Base-by-base conservation (phyloP, 495 filamentous ascomycete genomes). In the Xylaria venustula region DNA sequence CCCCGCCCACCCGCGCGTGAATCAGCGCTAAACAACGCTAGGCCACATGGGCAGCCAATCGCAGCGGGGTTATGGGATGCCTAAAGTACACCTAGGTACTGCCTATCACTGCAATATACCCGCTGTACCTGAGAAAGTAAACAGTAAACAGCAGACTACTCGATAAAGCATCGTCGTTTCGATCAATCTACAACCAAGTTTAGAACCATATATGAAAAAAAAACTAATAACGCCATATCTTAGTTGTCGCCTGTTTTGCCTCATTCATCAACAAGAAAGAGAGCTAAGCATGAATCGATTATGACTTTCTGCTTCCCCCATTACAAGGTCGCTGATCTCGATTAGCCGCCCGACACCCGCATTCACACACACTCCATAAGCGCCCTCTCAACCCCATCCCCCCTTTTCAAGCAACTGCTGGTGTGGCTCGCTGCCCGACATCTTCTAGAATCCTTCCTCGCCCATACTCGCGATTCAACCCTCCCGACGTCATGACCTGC, bases 281-380 rank as follows among this genome's bases (percentile, higher is more conserved):
- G n/a, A n/a, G n/a, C n/a, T n/a, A n/a, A n/a, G n/a, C 37, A 40
- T 9, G 37, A 40, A 40, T 22, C 20, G n/a, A 45, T 17, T 17
- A 20, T 22, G 5, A 45, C 42, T 45, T 17, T 3, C 7, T 40
- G 6, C 15, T 22, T 55, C 17, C 25, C 40, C 53, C 44, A 55
- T 55, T 32, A 45, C 40, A 55, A 63, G 42, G 36, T 50, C 40
- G 26, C 25, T 51, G 54, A 25, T 34, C 54, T 64, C 59, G 44
- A 65, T 65, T 70, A 70, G 67, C 67, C 67, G 67, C 67, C 60
- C 62, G 53, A 37, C 32, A 23, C 44, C 59, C 41, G 61, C 58
- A 46, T 12, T 55, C 37, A 34, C 36, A 7, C 51, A 34, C 37
- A 40, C 53, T 30, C 46, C 50, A 37, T 67, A 70, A 67, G 67